A percentile compares a stretch with the other conserved stretches of the same genome.
These are phyloP conservation scores for Eremochloa ophiuroides DNA, from an alignment of 176 grass and related monocot species.

Conservation along the genomic window DNA sequence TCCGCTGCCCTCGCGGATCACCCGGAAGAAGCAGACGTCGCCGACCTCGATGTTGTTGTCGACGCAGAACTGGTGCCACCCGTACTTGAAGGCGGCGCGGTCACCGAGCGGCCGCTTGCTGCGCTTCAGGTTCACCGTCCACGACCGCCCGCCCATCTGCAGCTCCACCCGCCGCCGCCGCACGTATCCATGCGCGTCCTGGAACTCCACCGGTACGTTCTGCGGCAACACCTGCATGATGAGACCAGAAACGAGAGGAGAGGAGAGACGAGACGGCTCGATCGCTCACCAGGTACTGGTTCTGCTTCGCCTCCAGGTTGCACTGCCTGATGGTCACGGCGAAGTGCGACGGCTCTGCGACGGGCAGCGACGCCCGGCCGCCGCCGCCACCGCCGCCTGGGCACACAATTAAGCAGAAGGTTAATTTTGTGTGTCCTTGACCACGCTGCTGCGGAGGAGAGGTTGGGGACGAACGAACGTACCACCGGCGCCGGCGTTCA, in stretches of 20 bases:
- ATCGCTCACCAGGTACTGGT: slow-evolving; percentile 44
- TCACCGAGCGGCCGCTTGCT: not conserved
- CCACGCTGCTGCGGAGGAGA: not conserved
- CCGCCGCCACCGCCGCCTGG: not conserved
- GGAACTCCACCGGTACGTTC: slow-evolving; percentile 41
- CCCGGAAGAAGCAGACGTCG: slow-evolving; percentile 41
- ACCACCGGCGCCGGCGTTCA: not conserved
- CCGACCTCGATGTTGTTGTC: slow-evolving; percentile 38
- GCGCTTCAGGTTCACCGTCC: slow-evolving; percentile 39
- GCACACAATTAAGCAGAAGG: not conserved
- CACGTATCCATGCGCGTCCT: slow-evolving; percentile 36
- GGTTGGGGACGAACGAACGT: not conserved
- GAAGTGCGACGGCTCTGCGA: slow-evolving; percentile 24
- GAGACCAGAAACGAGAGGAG: not conserved
- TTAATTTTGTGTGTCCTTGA: not conserved
- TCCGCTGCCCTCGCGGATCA: not conserved
- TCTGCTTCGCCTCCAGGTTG: slow-evolving; percentile 22
- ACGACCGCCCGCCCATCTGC: slow-evolving; percentile 14
- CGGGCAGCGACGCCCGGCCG: not conserved
- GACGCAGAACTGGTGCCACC: slow-evolving; percentile 36
- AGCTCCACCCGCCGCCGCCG: slow-evolving; percentile 21
- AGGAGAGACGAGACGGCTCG: not conserved
- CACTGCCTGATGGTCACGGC: slow-evolving; percentile 19
- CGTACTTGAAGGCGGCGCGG: slow-evolving; percentile 29
- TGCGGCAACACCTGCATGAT: not conserved